Conservation (phyloP, 805 yeast genomes). For the Myxozyma neglecta region DNA sequence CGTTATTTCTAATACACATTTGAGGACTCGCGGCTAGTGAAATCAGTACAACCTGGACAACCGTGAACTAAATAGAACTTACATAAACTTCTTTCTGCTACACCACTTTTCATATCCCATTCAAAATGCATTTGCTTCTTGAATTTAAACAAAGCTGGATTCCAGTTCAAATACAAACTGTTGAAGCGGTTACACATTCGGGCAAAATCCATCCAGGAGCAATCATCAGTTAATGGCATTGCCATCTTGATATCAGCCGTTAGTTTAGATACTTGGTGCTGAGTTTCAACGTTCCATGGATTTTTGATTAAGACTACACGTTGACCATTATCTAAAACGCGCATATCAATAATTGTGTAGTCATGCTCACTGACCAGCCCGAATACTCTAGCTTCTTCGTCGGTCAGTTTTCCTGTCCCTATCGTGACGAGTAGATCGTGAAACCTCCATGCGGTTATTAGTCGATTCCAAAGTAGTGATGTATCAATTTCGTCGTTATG, state of each 20-base stretch:
- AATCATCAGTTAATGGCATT: constrained; percentile 14
- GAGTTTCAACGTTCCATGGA: constrained; percentile 45
- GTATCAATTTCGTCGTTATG: constrained; percentile 26
- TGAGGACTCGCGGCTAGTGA: constrained; percentile 20
- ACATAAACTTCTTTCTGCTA: constrained; percentile 5
- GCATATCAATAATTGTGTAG: constrained; percentile 56
- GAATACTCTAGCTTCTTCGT: constrained; percentile 40
- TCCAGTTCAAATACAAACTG: constrained; percentile 68
- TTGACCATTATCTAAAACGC: constrained; percentile 30
- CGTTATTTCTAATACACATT: constrained; percentile 11
- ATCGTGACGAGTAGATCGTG: constrained; percentile 55
- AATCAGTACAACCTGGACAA: not conserved
- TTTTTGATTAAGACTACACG: constrained; percentile 44
- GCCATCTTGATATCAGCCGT: not conserved
- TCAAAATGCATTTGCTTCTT: constrained; percentile 18
- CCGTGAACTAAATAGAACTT: not conserved
- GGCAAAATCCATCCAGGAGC: constrained; percentile 37
- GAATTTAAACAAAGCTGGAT: constrained; percentile 39
- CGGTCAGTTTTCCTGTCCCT: constrained; percentile 58
- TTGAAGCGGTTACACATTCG: constrained; percentile 46
- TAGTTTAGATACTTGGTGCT: not conserved
- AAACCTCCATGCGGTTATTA: constrained; percentile 39
- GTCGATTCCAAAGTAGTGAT: constrained; percentile 41
- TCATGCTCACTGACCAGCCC: constrained; percentile 64
- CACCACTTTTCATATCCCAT: constrained; percentile 11